Percentiles rank a stretch among this genome's conserved stretches.
Conservation (phyloP, 352 stramenopile genomes). For the Thraustotheca clavata region DNA sequence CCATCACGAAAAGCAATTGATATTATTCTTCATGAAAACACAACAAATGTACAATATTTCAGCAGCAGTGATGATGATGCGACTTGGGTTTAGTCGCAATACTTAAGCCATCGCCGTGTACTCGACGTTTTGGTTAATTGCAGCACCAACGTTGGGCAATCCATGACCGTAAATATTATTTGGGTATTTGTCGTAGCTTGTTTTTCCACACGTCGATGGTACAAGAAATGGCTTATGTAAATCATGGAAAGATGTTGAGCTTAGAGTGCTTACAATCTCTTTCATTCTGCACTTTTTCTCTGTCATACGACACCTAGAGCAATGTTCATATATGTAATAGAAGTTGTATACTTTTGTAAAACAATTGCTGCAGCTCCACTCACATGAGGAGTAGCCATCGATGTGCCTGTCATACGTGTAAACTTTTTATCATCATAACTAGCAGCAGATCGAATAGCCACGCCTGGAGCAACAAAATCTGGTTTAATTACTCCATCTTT, state of each 20-base stretch:
- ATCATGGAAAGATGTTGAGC: conserved; percentile 32
- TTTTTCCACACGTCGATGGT: conserved; percentile 50
- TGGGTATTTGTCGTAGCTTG: conserved; percentile 47
- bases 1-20: not conserved
- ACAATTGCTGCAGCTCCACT: conserved; percentile 50
- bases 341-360: conserved; percentile 25
- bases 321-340: not conserved
- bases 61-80: not conserved
- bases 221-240: conserved; percentile 62
- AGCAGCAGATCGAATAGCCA: conserved; percentile 52
- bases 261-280: conserved; percentile 11
- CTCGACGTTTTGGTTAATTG: conserved; percentile 6
- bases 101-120: not conserved
- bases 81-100: not conserved
- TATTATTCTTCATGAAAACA: not conserved
- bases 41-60: not conserved
- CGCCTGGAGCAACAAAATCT: conserved; percentile 62
- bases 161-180: conserved; percentile 78
- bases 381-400: conserved; percentile 67
- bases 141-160: conserved; percentile 41
- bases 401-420: conserved; percentile 58
- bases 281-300: not conserved
- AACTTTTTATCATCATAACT: conserved; percentile 48
- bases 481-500: conserved; percentile 44
- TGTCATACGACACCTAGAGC: conserved; percentile 22